Evolutionary conservation across 768 basidiomycete species (phyloP), one percentile per base, ranked within the genome.

Genomic region (Mycena galopus): DNA sequence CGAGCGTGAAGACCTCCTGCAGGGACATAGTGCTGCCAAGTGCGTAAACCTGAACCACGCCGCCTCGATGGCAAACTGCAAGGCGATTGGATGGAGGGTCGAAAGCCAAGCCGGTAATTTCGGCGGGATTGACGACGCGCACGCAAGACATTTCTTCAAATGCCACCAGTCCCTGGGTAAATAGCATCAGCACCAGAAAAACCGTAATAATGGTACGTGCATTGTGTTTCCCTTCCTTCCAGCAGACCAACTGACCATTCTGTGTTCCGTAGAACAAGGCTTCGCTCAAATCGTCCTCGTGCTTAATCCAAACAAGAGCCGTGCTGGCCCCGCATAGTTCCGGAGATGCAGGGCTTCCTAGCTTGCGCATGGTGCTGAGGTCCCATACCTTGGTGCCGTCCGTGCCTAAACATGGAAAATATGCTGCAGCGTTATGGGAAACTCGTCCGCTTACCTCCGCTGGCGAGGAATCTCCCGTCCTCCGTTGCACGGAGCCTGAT

Each of bases 101-200:
- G 58, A 75, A 77, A 29, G 67, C 72, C 19, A 78, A 69, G 29
- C 72, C 76, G 14, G 76, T 74, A 5, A 78, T 73, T 66, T 78
- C 76, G 39, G 70, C 63, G 27, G 75, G 73, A 30, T 71, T 67
- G 53, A 69, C 66, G 11, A 78, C 29, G 35, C 60, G 73, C 17
- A 60, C 69, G 60, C 68, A 76, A 47, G 60, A 60, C 11, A 73
- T 25, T 39, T 78, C 75, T 39, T 73, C 69, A 35, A 78, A 78
- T 27, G 19, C 57, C 30, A 32, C 33, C 37, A 32, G 53, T 56
- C 66, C 61, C 65, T 72, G 59, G 44, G 58, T 55, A 44, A 33
- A 42, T 57, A 2, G 21, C 39, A 59, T 56, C 61, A 58, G 69
- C 64, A 19, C 47, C 56, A 42, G 60, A 35, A 64, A 65, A 50